Percentiles rank a stretch among this genome's conserved stretches.
phyloP scores from a whole-genome alignment of 352 stramenopile species.

The Phytophthora syringae region DNA sequence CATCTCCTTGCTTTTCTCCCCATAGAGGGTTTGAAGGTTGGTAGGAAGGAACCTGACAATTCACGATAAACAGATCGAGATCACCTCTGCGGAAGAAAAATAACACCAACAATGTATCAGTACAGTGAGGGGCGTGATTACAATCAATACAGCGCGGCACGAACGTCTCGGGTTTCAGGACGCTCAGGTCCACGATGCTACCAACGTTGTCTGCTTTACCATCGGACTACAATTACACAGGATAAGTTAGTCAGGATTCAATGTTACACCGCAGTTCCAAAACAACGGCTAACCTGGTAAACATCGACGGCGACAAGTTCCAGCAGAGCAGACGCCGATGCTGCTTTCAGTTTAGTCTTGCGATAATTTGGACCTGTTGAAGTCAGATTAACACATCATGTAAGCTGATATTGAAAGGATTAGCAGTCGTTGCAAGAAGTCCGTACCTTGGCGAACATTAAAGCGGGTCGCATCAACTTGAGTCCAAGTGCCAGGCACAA shows the following conservation, averaged over 20 bases:
- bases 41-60: slow-evolving; percentile 87
- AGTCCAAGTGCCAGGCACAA: slow-evolving; percentile 59
- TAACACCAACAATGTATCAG: neutral
- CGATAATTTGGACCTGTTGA: slow-evolving; percentile 73
- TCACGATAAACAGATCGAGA: slow-evolving; percentile 81
- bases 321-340: slow-evolving; percentile 61
- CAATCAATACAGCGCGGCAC: neutral
- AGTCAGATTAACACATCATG: neutral
- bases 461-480: slow-evolving; percentile 74
- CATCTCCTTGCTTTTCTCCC: slow-evolving; percentile 79
- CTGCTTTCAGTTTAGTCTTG: slow-evolving; percentile 74
- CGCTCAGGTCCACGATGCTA: slow-evolving; percentile 67
- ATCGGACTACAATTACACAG: slow-evolving; percentile 49
- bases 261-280: neutral
- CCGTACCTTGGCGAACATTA: slow-evolving; percentile 80
- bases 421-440: neutral
- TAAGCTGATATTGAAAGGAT: neutral
- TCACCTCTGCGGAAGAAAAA: slow-evolving; percentile 24
- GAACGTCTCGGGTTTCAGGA: slow-evolving; percentile 42
- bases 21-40: slow-evolving; percentile 84
- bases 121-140: neutral
- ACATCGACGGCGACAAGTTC: slow-evolving; percentile 76
- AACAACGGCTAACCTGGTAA: slow-evolving; percentile 50
- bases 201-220: slow-evolving; percentile 79
- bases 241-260: neutral